Conservation (phyloP, 192 early-diverging fungal species). For the Blastocladiella britannica region DNA sequence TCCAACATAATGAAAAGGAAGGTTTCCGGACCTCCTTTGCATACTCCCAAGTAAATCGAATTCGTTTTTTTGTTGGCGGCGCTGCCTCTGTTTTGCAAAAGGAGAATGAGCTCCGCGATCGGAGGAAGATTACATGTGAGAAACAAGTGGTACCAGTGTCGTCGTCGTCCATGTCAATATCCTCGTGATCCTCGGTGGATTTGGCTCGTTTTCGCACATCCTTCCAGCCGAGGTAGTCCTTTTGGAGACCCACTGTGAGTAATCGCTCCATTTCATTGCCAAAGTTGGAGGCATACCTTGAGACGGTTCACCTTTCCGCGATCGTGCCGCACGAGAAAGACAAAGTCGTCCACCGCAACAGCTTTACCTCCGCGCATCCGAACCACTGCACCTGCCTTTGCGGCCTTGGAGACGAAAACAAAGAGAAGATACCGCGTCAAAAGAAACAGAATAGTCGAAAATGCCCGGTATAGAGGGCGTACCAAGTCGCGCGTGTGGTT, state of each 20-base stretch:
- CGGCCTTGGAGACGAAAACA: slow-evolving; percentile 24
- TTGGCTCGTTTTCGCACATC: slow-evolving; percentile 84
- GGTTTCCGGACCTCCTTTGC: neutral
- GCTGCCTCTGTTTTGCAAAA: too few relatives aligned
- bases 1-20: neutral
- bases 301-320: slow-evolving; percentile 78
- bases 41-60: too few relatives aligned
- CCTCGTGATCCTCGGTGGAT: slow-evolving; percentile 57
- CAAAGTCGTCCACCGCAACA: slow-evolving; percentile 78
- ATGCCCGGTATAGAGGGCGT: too few relatives aligned
- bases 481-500: slow-evolving; percentile 89
- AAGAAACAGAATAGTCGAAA: too few relatives aligned
- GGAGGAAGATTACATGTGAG: too few relatives aligned
- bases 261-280: too few relatives aligned
- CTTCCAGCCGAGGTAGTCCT: slow-evolving; percentile 82
- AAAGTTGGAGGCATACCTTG: too few relatives aligned
- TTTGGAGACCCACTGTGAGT: too few relatives aligned
- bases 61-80: too few relatives aligned
- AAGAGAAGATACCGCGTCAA: too few relatives aligned
- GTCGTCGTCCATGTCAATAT: slow-evolving; percentile 23
- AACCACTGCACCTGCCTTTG: slow-evolving; percentile 69
- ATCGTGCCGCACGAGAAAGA: slow-evolving; percentile 92
- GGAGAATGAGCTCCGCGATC: too few relatives aligned
- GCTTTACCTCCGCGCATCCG: slow-evolving; percentile 55
- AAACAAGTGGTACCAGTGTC: too few relatives aligned